Percentiles rank a stretch among this genome's conserved stretches.
phyloP scores from a whole-genome alignment of 805 yeast species.

The Saturnispora hagleri region DNA sequence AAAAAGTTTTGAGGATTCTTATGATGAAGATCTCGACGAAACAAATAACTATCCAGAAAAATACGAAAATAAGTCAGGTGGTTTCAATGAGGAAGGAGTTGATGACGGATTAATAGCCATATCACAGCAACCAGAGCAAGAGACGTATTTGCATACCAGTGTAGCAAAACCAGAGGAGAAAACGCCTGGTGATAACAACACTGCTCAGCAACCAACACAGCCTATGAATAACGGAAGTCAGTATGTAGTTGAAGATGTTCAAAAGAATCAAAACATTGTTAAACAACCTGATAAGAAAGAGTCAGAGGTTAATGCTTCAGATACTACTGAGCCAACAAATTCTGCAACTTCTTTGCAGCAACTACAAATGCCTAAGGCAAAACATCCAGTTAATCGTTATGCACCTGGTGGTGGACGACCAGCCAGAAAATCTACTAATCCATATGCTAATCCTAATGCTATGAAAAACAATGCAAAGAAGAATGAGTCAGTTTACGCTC shows the following conservation, averaged over 20 bases:
- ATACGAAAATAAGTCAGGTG: not conserved
- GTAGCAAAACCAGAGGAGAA: not conserved
- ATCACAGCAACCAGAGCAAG: not conserved
- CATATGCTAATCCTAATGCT: conserved; percentile 9
- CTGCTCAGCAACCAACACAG: not conserved
- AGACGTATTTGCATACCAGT: no score
- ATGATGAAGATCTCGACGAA: not conserved
- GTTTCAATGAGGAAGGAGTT: not conserved
- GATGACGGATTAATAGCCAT: no score
- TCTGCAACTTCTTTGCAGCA: not conserved
- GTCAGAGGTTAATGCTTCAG: not conserved
- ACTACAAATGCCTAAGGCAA: not conserved
- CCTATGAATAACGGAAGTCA: no score
- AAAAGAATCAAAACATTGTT: not conserved
- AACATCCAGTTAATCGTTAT: conserved; percentile 1
- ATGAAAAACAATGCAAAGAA: not conserved
- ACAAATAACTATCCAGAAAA: not conserved
- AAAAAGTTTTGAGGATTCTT: not conserved
- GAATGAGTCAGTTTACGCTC: not conserved
- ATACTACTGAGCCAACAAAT: not conserved
- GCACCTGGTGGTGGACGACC: not conserved
- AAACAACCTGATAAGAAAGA: not conserved
- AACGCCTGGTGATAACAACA: not conserved
- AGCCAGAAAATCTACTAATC: conserved; percentile 1
- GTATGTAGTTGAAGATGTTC: not conserved